phyloP scores from a whole-genome alignment of 2,329 filamentous ascomycete species.

The Aspergillus spinulosporus region DNA sequence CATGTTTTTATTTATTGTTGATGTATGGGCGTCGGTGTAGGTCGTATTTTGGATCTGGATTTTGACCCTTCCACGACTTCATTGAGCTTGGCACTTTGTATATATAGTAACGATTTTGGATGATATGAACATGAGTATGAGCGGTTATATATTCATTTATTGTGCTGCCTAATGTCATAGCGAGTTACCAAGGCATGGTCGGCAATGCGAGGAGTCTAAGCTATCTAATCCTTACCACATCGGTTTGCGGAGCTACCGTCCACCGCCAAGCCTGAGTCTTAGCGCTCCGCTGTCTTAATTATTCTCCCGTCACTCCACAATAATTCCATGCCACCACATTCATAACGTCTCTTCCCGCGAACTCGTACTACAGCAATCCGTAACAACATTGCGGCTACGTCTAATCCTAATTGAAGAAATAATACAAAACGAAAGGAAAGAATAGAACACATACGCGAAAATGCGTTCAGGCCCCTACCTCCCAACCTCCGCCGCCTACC shows the following conservation, averaged over 20 bases:
- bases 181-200: neutral
- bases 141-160: neutral
- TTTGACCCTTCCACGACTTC: neutral
- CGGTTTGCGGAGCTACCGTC: neutral
- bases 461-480: conserved; percentile 69
- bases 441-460: conserved; percentile 11
- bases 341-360: neutral
- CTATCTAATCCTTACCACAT: neutral
- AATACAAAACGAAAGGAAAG: neutral
- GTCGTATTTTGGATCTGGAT: conserved; percentile 1
- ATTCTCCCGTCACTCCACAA: neutral
- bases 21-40: conserved; percentile 4
- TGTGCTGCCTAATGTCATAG: conserved; percentile 7
- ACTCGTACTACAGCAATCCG: neutral
- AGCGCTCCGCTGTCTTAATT: neutral
- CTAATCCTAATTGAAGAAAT: neutral
- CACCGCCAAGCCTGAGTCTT: neutral
- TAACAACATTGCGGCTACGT: neutral
- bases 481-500: conserved; percentile 82
- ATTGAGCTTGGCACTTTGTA: conserved; percentile 2
- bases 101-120: conserved; percentile 6
- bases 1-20: neutral
- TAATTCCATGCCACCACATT: neutral
- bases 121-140: conserved; percentile 7
- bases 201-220: too few relatives aligned